Conservation (phyloP, 2,329 filamentous ascomycete species). For the Fusarium sp. region DNA sequence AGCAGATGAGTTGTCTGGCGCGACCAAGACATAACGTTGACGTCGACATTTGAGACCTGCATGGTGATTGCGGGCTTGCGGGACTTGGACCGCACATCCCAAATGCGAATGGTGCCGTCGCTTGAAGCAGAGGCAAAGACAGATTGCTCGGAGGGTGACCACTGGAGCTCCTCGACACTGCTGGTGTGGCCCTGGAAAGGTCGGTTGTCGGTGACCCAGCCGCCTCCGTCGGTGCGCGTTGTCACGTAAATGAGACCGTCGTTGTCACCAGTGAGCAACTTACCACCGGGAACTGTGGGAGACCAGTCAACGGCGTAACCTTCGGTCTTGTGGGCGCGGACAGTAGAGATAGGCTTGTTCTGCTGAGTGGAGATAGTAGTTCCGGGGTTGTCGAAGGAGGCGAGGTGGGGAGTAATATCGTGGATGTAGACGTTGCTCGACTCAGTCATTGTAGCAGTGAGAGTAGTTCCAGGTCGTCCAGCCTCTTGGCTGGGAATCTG, state of each 20-base stretch:
- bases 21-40: constrained; percentile 98
- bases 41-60: constrained; percentile 82
- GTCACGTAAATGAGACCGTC: constrained; percentile 89
- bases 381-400: constrained; percentile 89
- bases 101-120: constrained; percentile 94
- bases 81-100: constrained; percentile 92
- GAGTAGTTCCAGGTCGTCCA: constrained; percentile 76
- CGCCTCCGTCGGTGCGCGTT: constrained; percentile 84
- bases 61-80: constrained; percentile 88
- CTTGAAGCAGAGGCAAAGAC: constrained; percentile 95
- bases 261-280: constrained; percentile 91
- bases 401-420: constrained; percentile 89
- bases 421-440: constrained; percentile 89
- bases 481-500: constrained; percentile 78
- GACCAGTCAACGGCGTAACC: constrained; percentile 99
- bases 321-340: constrained; percentile 90
- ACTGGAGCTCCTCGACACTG: constrained; percentile 94
- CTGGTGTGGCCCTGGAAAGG: constrained; percentile 84
- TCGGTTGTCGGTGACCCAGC: constrained; percentile 85
- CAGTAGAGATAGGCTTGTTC: constrained; percentile 86
- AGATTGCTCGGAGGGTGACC: constrained; percentile 91
- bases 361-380: constrained; percentile 80
- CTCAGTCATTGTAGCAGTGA: constrained; percentile 93
- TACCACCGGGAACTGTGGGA: constrained; percentile 75
- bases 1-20: constrained; percentile 86